A percentile compares a stretch with the other conserved stretches of the same genome.
Evolutionary conservation across 495 filamentous ascomycete species (phyloP).

Genomic region (Letharia lupina): DNA sequence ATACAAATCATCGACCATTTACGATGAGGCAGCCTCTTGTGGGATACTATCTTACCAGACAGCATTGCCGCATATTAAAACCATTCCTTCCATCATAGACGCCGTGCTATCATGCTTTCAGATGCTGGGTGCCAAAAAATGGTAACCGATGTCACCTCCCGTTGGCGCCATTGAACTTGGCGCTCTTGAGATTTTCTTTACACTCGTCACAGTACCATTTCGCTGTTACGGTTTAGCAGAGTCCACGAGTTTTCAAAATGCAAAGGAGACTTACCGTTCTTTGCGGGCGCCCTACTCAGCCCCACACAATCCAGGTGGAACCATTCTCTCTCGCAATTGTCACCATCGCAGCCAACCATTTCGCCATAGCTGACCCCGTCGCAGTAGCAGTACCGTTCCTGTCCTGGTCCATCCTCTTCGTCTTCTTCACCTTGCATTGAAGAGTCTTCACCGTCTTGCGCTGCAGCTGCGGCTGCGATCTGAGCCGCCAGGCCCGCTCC

Average conservation of each 20-base stretch:
- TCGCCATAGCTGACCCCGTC: slow-evolving; percentile 89
- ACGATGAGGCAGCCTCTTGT: neutral
- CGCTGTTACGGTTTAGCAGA: slow-evolving; percentile 41
- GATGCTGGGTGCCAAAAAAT: neutral
- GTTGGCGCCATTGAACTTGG: slow-evolving; percentile 15
- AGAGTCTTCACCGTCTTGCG: slow-evolving; percentile 32
- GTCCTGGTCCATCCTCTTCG: slow-evolving; percentile 56
- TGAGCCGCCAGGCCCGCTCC: slow-evolving; percentile 35
- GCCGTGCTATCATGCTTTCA: slow-evolving; percentile 1
- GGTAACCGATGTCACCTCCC: slow-evolving; percentile 2
- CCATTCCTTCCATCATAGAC: neutral
- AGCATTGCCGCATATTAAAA: neutral
- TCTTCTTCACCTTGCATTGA: slow-evolving; percentile 24
- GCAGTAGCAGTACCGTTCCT: slow-evolving; percentile 70
- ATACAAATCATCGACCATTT: neutral
- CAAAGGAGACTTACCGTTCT: slow-evolving; percentile 59
- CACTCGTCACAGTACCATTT: slow-evolving; percentile 92
- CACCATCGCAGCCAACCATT: slow-evolving; percentile 96
- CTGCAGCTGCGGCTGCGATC: slow-evolving; percentile 34
- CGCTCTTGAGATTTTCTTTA: slow-evolving; percentile 56
- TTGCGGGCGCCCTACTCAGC: slow-evolving; percentile 72
- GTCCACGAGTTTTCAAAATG: slow-evolving; percentile 1
- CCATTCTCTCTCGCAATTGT: slow-evolving; percentile 83
- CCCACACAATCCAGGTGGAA: slow-evolving; percentile 93
- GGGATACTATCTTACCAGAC: neutral